Percentiles rank a stretch among this genome's conserved stretches.
Evolutionary conservation across 371 early-diverging fungal species (phyloP).

Genomic region (Nosema muscidifuracis): DNA sequence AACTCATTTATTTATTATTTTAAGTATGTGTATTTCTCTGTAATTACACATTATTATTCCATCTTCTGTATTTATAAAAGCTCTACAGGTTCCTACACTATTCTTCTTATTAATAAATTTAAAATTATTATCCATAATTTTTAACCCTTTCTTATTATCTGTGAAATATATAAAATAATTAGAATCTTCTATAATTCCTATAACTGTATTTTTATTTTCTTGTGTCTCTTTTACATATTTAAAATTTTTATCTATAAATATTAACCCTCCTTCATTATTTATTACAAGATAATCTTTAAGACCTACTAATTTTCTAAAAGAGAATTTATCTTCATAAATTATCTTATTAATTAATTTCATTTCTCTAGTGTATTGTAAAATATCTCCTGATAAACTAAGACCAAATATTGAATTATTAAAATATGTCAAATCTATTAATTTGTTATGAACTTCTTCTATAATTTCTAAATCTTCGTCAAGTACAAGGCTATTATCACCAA

Average conservation of each 20-base stretch:
- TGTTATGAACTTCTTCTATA: background rate
- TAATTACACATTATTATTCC: background rate
- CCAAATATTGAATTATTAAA: background rate
- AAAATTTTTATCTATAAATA: constrained; percentile 2
- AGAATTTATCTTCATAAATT: background rate
- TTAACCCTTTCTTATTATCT: background rate
- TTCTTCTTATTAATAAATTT: background rate
- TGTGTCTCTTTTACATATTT: constrained; percentile 1
- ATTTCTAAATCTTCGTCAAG: background rate
- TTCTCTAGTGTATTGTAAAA: background rate
- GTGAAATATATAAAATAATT: background rate
- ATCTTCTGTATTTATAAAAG: background rate
- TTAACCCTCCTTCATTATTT: background rate
- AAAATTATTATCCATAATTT: constrained; percentile 2
- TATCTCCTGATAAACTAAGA: background rate
- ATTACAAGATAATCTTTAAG: background rate
- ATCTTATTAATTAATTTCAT: background rate
- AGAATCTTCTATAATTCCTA: background rate
- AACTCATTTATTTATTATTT: background rate
- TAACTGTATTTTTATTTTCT: background rate
- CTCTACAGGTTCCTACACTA: background rate
- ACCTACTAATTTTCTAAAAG: background rate
- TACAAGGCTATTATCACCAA: background rate
- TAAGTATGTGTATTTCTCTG: background rate
- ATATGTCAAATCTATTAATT: background rate